Percentiles rank a stretch among this genome's conserved stretches.
Conservation (phyloP, 2,329 filamentous ascomycete genomes). For the Penicillium expansum region DNA sequence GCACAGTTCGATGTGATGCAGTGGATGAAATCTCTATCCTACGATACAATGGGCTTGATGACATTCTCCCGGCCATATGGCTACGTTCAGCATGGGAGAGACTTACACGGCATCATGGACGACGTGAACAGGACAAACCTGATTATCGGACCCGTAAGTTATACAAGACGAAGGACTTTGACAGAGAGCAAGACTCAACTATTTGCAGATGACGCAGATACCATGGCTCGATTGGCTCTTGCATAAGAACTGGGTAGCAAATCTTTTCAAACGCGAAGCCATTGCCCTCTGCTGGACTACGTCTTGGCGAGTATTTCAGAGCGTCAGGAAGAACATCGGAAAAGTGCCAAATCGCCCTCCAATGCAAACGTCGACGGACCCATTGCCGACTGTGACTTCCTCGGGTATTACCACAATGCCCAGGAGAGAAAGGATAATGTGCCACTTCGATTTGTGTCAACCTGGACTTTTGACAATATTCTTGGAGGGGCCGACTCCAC, state of each 20-base stretch:
- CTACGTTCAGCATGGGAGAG: slow-evolving; percentile 29
- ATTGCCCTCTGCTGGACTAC: slow-evolving; percentile 9
- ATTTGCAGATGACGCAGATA: slow-evolving; percentile 27
- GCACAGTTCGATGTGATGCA: slow-evolving; percentile 20
- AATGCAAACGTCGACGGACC: slow-evolving; percentile 6
- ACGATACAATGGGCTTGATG: slow-evolving; percentile 34
- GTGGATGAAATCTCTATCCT: slow-evolving; percentile 36
- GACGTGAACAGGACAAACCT: slow-evolving; percentile 3
- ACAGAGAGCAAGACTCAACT: background rate
- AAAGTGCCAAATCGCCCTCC: background rate
- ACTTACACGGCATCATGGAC: slow-evolving; percentile 28
- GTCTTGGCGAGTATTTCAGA: slow-evolving; percentile 8
- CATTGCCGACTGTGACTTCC: slow-evolving; percentile 2
- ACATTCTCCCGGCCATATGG: slow-evolving; percentile 32
- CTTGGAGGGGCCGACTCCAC: slow-evolving; percentile 7
- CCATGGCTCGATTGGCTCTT: slow-evolving; percentile 26
- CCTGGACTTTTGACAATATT: slow-evolving; percentile 6
- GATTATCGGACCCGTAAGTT: slow-evolving; percentile 4
- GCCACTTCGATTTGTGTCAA: slow-evolving; percentile 7
- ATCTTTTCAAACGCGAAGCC: slow-evolving; percentile 12
- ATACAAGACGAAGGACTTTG: background rate
- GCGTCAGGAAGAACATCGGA: slow-evolving; percentile 4
- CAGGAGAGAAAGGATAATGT: slow-evolving; percentile 9
- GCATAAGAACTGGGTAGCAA: slow-evolving; percentile 19
- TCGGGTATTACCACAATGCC: slow-evolving; percentile 7